Base-by-base conservation (phyloP, 305 asterid genomes). In the Solanum hybrid region DNA sequence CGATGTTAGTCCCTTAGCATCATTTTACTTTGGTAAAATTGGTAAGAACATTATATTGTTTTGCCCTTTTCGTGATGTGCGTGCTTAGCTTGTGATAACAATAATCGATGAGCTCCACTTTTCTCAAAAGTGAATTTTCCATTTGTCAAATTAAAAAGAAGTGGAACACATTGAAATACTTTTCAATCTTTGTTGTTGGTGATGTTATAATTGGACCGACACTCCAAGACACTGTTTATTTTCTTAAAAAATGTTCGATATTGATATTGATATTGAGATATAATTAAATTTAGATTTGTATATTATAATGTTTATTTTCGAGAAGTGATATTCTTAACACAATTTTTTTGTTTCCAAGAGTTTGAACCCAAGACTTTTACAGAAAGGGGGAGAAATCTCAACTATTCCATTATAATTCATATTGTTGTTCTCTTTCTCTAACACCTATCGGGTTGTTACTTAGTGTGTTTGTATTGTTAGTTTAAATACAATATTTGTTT, bases 121-220 rank as follows among this genome's bases (percentile, higher is more conserved):
- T 26, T 81, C 64, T 13, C 26, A 77, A 40, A 13, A 27, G 37
- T 81, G 86, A 14, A 26, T 26, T 81, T 81, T 80, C 69, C 69
- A 40, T 26, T 40, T 80, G n/a, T 26, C 66, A 10, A 13, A 60
- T 60, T 20, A 80, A 9, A 13, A 13, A 77, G 16, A 80, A 81
- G 86, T 42, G 86, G 71, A 42, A 42, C 37, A 40, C 12, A 81
- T 42, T 81, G 27, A 81, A 42, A 42, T 27, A 16, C 26, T 26
- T 40, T 40, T 26, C 3, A 79, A 40, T 80, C 36, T 38, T 80
- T 27, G 60, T 6, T 79, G 51, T 79, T 22, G 10, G 60, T 38
- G 86, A 80, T 80, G 34, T 40, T 80, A 26, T 26, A 40, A 42
- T 81, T 81, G 86, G 37, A 81, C 86, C 71, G 86, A 81, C 86